Evolutionary conservation across 495 filamentous ascomycete species (phyloP).

Genomic region (Aspergillus biplanus): DNA sequence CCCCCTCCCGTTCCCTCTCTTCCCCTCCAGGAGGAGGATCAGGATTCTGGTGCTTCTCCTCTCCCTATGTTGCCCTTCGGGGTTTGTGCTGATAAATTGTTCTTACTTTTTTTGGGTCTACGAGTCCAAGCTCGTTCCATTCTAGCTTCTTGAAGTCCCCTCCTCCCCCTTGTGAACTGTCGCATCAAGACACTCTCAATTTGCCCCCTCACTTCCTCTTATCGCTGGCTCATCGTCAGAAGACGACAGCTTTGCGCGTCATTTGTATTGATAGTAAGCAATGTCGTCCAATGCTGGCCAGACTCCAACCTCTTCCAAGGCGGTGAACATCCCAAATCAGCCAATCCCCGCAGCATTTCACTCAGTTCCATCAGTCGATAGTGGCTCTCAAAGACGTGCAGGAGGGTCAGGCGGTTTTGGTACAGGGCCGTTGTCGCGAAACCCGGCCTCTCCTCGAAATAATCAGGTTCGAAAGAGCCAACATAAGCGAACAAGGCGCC

Average conservation of each 20-base stretch:
- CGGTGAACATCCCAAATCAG: slow-evolving; percentile 44
- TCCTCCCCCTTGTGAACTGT: neutral
- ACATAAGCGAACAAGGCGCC: slow-evolving; percentile 65
- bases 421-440: slow-evolving; percentile 59
- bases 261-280: slow-evolving; percentile 20
- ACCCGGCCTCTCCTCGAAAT: slow-evolving; percentile 62
- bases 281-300: slow-evolving; percentile 57
- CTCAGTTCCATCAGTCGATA: slow-evolving; percentile 39
- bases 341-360: slow-evolving; percentile 46
- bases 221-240: slow-evolving; percentile 10
- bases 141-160: neutral
- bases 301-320: slow-evolving; percentile 47
- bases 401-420: slow-evolving; percentile 68
- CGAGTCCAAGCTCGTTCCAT: neutral
- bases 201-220: neutral
- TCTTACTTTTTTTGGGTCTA: slow-evolving; percentile 5
- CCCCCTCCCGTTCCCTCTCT: slow-evolving; percentile 11
- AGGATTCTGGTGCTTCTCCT: slow-evolving; percentile 23
- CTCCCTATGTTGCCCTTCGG: slow-evolving; percentile 20
- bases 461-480: slow-evolving; percentile 74
- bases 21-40: slow-evolving; percentile 26
- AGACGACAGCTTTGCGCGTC: slow-evolving; percentile 12
- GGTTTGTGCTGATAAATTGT: slow-evolving; percentile 8
- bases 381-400: slow-evolving; percentile 62
- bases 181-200: neutral